Base-by-base conservation (phyloP, 2,329 filamentous ascomycete species). In the Trichoderma atrobrunneum region DNA sequence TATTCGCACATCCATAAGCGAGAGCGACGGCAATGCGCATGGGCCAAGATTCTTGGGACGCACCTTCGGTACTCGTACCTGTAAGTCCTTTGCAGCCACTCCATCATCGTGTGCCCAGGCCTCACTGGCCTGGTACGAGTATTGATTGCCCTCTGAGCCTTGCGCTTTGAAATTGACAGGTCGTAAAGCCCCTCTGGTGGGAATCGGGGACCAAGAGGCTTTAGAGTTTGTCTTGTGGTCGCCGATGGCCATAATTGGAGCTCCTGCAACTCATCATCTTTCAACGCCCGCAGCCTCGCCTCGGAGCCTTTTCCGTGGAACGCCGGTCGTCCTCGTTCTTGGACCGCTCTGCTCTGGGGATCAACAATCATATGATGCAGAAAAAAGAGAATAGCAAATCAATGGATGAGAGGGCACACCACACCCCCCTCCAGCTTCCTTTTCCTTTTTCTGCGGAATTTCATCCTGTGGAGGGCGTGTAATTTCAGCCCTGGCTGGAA, bases 401-500 rank as follows among this genome's bases (percentile, higher is more conserved):
- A 43, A 34, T 59, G 64, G 51, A 24, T 18, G 18, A 56, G 51
- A 67, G 36, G 36, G 16, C 24, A 21, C 8, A 12, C 34, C 36
- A 60, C 56, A 36, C 56, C 51, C 66, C 30, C 56, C 56, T 28
- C 18, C 36, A 39, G 26, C 21, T 32, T 30, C 28, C 30, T n/a
- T 32, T 14, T 21, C 28, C 34, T 5, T 48, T 21, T 48, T 39
- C 32, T 57, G 18, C 28, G 5, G 54, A 26, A 48, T 26, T 24
- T 60, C 36, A 36, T 51, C 34, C 34, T 51, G 54, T 60, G 28
- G 56, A 69, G 64, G 66, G 66, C 39, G 66, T 70, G 66, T 54
- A 36, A 70, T 61, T 62, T 70, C 66, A 70, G 66, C 66, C 66
- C 66, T 61, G 66, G 57, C 66, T 61, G 66, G 57, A 62, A 70